These are phyloP conservation scores for Pyrus pyrifolia DNA, from an alignment of 306 rosid species.

Conservation along the genomic window DNA sequence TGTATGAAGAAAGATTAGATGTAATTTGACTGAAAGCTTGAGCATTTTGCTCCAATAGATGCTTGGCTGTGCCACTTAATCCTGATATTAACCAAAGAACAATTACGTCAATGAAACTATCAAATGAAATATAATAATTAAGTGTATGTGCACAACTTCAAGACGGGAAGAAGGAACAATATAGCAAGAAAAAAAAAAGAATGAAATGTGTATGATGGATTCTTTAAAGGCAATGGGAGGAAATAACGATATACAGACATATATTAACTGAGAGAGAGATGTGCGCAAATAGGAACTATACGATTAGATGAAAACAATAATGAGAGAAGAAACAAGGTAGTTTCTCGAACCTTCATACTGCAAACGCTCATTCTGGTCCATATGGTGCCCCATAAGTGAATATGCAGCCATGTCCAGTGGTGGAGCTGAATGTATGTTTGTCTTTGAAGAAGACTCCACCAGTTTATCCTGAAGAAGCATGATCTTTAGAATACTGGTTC, in stretches of 20 bases:
- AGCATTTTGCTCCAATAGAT: conserved; percentile 82
- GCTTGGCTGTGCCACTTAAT: conserved; percentile 54
- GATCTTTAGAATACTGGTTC: conserved; percentile 73
- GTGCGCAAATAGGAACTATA: background rate
- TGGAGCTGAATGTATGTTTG: conserved; percentile 41
- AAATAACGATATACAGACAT: background rate
- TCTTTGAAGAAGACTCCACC: conserved; percentile 54
- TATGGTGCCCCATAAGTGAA: conserved; percentile 42
- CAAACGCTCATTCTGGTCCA: conserved; percentile 43
- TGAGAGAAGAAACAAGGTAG: background rate
- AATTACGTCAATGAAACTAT: conserved; percentile 13
- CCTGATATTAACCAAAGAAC: conserved; percentile 44
- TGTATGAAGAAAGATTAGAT: conserved; percentile 67
- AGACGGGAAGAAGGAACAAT: background rate
- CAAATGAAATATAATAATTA: background rate
- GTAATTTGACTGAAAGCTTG: conserved; percentile 69
- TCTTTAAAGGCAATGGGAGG: background rate
- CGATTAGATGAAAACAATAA: background rate
- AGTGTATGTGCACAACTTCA: background rate
- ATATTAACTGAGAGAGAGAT: background rate
- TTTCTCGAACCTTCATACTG: conserved; percentile 60
- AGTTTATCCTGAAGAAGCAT: conserved; percentile 91
- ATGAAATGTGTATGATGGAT: background rate
- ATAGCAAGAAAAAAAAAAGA: background rate
- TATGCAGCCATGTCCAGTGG: conserved; percentile 45